These are phyloP conservation scores for Candida albicans DNA, from an alignment of 1,139 yeast species.

Conservation along the genomic window DNA sequence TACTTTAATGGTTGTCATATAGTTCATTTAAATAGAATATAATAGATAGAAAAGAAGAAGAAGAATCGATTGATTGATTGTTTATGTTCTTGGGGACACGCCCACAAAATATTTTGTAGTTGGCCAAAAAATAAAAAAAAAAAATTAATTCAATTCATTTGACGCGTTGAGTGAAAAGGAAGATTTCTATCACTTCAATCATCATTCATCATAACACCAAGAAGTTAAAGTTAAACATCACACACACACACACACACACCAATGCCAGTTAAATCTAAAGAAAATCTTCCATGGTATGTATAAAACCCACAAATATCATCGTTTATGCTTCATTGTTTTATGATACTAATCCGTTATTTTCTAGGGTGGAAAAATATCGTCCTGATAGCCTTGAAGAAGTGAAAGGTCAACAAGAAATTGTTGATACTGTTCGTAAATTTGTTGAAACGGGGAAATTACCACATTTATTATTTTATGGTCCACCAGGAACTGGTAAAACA, in stretches of 20 bases:
- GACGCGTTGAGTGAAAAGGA: too few species aligned
- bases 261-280: slow-evolving; percentile 17
- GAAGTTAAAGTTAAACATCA: too few species aligned
- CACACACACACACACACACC: not conserved
- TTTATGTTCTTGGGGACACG: too few species aligned
- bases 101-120: too few species aligned
- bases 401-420: slow-evolving; percentile 86
- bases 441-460: slow-evolving; percentile 84
- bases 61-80: too few species aligned
- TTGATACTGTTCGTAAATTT: slow-evolving; percentile 77
- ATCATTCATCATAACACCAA: too few species aligned
- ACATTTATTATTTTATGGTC: slow-evolving; percentile 89
- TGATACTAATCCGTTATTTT: slow-evolving; percentile 22
- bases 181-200: too few species aligned
- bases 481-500: slow-evolving; percentile 98
- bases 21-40: not conserved
- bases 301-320: not conserved
- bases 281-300: slow-evolving; percentile 46
- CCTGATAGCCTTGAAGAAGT: slow-evolving; percentile 84
- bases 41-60: too few species aligned
- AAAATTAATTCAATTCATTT: too few species aligned
- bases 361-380: slow-evolving; percentile 92
- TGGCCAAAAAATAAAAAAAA: too few species aligned
- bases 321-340: not conserved
- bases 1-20: not conserved